Base-by-base conservation (phyloP, 305 asterid genomes). In the Petunia hybrid region DNA sequence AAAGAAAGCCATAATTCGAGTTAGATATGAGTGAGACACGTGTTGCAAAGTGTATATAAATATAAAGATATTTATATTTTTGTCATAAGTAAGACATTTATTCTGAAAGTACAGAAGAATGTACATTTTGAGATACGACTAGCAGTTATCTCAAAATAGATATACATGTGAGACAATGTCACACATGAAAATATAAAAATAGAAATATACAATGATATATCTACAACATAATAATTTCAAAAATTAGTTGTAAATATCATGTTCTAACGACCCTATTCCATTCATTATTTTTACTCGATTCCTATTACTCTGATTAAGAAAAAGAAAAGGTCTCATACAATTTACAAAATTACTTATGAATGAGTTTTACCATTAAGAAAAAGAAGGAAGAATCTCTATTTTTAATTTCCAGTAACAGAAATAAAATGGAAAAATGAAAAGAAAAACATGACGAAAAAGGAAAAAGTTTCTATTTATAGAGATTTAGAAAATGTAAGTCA, bases 11-110 rank as follows among this genome's bases (percentile, higher is more conserved):
- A 40, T 67, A 67, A 5, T 7, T 67, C 3, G 0, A 6, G 1
- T 43, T 13, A 16, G 2, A 16, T 69, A 69, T 5, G 45, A 13
- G 2, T 45, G 60, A 69, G 5, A 69, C 16, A 45, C 10, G 1
- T 45, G 1, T 45, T 2, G 2, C 22, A 70, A 45, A 70, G 22
- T 5, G 45, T 3, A 1, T 4, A 1, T 0, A 0, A 10, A 0
- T 22, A 12, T 10, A 4, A 64, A 64, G 2, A 64, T 38, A 1
- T 22, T 64, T 1, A 64, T 12, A 56, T 14, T 45, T 5, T 45
- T 3, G 10, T 45, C 8, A 3, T 1, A 4, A 45, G 9, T 3
- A 70, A 70, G 7, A 45, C 38, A 70, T 41, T 16, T 70, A 70
- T 45, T 45, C 31, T 70, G 38, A 14, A 45, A 22, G 59, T 69